These are phyloP conservation scores for Stemphylium beticola DNA, from an alignment of 2,329 filamentous ascomycete species.

Conservation along the genomic window DNA sequence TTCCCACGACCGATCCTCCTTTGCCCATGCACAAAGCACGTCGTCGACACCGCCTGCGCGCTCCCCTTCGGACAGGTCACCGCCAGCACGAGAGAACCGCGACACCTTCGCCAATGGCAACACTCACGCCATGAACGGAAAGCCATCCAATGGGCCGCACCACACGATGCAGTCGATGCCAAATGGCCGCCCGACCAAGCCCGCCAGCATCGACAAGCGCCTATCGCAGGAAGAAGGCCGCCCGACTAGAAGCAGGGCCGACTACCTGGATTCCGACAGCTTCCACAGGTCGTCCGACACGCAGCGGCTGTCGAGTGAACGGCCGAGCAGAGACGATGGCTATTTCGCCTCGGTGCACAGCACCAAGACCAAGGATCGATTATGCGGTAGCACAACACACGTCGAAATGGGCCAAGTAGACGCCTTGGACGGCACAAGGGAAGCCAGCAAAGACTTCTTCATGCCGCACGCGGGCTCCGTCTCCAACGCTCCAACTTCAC, in stretches of 20 bases:
- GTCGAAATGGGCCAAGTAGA: constrained; percentile 45
- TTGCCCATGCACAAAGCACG: constrained; percentile 44
- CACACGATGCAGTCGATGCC: constrained; percentile 36
- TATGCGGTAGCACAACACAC: constrained; percentile 40
- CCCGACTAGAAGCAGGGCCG: constrained; percentile 22
- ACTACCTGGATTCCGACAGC: constrained; percentile 26
- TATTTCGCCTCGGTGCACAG: constrained; percentile 52
- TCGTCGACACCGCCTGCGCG: constrained; percentile 34
- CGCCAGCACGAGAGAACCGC: constrained; percentile 26
- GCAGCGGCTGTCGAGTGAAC: constrained; percentile 34
- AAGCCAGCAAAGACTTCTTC: constrained; percentile 38
- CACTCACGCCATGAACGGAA: constrained; percentile 41
- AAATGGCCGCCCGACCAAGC: constrained; percentile 46
- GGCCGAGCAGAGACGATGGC: constrained; percentile 51
- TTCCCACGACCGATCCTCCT: constrained; percentile 43
- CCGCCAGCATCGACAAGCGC: constrained; percentile 47
- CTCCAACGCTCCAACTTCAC: constrained; percentile 17
- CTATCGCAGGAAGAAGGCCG: constrained; percentile 40
- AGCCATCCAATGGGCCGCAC: constrained; percentile 36
- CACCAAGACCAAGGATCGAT: constrained; percentile 42
- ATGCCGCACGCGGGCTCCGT: constrained; percentile 27
- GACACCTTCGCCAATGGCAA: constrained; percentile 38
- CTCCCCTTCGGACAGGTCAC: constrained; percentile 35
- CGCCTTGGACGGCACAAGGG: constrained; percentile 33
- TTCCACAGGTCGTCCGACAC: constrained; percentile 29